These are phyloP conservation scores for Crinitomyces ghanaensis DNA, from an alignment of 805 yeast genomes.

Conservation along the genomic window DNA sequence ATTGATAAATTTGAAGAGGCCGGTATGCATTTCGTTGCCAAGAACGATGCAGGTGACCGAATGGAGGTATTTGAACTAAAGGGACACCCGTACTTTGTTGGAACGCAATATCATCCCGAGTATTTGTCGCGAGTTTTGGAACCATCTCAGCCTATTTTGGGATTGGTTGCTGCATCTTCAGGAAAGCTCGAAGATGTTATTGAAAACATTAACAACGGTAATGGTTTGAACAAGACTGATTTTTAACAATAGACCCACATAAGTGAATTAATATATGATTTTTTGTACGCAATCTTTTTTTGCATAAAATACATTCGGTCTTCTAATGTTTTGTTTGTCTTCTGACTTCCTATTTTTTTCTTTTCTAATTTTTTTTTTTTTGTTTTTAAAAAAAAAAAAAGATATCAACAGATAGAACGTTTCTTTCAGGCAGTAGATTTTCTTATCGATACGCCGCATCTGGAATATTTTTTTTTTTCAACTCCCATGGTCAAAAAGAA, in stretches of 20 bases:
- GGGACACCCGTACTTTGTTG: conserved; percentile 83
- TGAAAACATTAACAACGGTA: conserved; percentile 8
- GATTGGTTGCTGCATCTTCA: conserved; percentile 87
- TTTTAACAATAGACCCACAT: no score
- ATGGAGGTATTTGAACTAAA: conserved; percentile 89
- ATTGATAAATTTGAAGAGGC: conserved; percentile 57
- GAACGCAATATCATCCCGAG: conserved; percentile 98
- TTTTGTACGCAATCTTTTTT: no score
- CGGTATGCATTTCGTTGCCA: conserved; percentile 86
- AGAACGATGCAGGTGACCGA: conserved; percentile 79
- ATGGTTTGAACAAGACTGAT: no score
- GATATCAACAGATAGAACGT: no score
- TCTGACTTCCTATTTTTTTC: no score
- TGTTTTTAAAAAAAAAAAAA: background rate
- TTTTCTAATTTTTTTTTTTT: background rate
- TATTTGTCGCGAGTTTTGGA: conserved; percentile 91
- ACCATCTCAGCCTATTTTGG: conserved; percentile 94
- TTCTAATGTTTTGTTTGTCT: no score
- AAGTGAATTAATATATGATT: no score
- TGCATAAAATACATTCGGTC: no score
- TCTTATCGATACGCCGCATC: no score
- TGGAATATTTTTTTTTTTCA: no score
- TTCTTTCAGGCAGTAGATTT: no score
- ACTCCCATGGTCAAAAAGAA: no score
- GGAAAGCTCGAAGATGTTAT: conserved; percentile 67